Evolutionary conservation across 345 rosid genomes (phyloP).

Genomic region (Turnera subulata): DNA sequence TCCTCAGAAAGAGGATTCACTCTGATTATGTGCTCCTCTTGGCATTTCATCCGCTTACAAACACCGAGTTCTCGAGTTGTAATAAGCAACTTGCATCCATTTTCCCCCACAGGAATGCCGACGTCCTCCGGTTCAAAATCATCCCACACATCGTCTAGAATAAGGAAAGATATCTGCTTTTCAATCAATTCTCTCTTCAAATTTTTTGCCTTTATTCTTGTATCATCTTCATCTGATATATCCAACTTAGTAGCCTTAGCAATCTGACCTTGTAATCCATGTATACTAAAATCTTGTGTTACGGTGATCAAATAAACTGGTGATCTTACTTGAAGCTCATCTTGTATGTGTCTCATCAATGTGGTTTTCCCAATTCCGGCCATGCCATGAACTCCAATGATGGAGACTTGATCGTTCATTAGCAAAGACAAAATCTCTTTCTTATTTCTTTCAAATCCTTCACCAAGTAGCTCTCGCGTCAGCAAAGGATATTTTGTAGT

Average conservation of each 20-base stretch:
- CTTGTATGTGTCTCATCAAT: background rate
- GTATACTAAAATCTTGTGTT: background rate
- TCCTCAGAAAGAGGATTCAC: background rate
- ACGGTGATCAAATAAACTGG: background rate
- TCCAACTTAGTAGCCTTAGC: background rate
- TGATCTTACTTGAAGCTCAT: background rate
- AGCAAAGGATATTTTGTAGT: background rate
- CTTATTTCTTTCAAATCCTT: background rate
- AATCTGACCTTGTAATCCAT: background rate
- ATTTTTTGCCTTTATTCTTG: background rate
- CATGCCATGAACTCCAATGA: conserved; percentile 3
- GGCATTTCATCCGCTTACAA: background rate
- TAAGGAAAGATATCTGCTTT: background rate
- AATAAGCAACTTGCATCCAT: background rate
- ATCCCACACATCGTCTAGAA: conserved; percentile 5
- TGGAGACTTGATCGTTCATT: background rate
- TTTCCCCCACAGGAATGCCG: background rate
- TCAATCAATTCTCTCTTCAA: background rate
- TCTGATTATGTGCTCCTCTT: no score
- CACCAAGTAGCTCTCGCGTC: background rate
- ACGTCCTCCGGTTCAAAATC: background rate
- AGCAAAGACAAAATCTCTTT: background rate
- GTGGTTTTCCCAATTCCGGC: conserved; percentile 10
- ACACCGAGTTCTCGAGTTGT: background rate
- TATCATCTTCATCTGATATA: background rate